Base-by-base conservation (phyloP, 257 asterid species). In the Ballota nigra region DNA sequence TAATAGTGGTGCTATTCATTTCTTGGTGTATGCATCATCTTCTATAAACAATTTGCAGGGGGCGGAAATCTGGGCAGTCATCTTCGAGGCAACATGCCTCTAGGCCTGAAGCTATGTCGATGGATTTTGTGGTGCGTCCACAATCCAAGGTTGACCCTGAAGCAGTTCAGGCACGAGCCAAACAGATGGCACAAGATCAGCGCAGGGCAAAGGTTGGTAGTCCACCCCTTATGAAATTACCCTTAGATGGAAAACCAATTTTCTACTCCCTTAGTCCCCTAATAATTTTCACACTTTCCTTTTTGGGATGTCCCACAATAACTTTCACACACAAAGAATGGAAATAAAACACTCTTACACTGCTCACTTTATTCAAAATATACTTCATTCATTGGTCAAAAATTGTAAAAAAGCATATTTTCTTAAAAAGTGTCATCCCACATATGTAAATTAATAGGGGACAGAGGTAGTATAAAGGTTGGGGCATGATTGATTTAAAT, bases 71-170 rank as follows among this genome's bases (percentile, higher is more conserved):
- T 71, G 90, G 94, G 10, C 89, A 78, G 58, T 85, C 94, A 56
- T 91, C 97, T 45, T 77, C 87, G 13, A 80, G 91, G 76, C 91
- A 77, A 51, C 95, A 69, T 78, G 78, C 89, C 65, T 67, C 86
- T 41, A 79, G 89, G 82, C 89, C 89, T 49, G 86, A 84, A 75
- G 86, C 98, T 13, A 86, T 89, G 94, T 80, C 95, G 8, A 94
- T 94, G 98, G 97, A 94, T 82, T 94, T 94, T 81, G 28, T 87
- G 73, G 92, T 94, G 78, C 94, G 98, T 34, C 98, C 98, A 31
- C 97, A 86, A 63, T 94, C 98, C 53, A 91, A 89, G 83, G 82
- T 94, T 75, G 98, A 93, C 72, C 97, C 98, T 1, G 97, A 91
- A 5, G 96, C 85, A 68, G 78, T 89, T 67, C 84, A 95, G 68